These are phyloP conservation scores for Glycine latifolia DNA, from an alignment of 306 rosid species.

Conservation along the genomic window DNA sequence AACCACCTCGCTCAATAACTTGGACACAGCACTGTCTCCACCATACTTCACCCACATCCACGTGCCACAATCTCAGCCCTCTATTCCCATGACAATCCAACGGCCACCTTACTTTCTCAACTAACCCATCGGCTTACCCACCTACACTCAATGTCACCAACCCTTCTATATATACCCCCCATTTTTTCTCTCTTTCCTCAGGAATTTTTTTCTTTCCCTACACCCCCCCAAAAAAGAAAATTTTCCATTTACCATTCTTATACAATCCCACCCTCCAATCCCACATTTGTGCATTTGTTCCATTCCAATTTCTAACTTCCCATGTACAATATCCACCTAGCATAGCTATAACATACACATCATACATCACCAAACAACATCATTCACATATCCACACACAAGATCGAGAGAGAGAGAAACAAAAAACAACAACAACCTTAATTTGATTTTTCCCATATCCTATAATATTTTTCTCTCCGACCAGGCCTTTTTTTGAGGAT, in stretches of 20 bases:
- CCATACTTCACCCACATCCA: conserved; percentile 22
- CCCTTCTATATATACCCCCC: conserved; percentile 52
- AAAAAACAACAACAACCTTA: background rate
- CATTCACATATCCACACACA: background rate
- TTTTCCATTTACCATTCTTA: conserved; percentile 1
- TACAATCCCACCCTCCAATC: background rate
- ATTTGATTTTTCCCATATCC: no score
- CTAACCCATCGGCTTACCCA: conserved; percentile 85
- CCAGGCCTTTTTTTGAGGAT: background rate
- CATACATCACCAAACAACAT: background rate
- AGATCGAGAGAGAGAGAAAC: no score
- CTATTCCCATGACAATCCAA: conserved; percentile 51
- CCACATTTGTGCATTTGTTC: conserved; percentile 30
- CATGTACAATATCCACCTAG: background rate
- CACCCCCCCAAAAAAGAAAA: background rate
- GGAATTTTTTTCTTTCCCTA: conserved; percentile 41
- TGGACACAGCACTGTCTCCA: no score
- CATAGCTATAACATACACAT: background rate
- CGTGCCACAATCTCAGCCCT: conserved; percentile 55
- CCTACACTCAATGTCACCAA: conserved; percentile 53
- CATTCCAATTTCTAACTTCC: conserved; percentile 32
- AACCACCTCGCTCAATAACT: background rate
- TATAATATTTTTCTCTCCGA: background rate
- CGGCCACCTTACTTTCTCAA: conserved; percentile 63
- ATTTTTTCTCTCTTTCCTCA: conserved; percentile 46